Evolutionary conservation across 306 rosid species (phyloP).

Genomic region (Nissolia schottii): DNA sequence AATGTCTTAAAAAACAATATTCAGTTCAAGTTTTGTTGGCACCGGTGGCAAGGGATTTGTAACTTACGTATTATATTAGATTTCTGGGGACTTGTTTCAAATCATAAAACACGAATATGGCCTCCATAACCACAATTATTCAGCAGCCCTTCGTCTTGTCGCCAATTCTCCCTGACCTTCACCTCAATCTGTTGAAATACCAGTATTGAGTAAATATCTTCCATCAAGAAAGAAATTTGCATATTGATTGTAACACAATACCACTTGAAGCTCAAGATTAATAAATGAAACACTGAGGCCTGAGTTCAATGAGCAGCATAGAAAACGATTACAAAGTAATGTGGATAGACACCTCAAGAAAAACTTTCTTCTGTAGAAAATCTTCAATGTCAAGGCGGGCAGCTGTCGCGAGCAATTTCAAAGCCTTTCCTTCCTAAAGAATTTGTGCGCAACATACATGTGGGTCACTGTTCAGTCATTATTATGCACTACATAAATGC

Average conservation of each 20-base stretch:
- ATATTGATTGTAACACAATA: not conserved
- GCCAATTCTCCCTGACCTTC: slow-evolving; percentile 89
- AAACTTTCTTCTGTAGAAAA: slow-evolving; percentile 91
- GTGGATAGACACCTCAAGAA: slow-evolving; percentile 59
- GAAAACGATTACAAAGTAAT: not conserved
- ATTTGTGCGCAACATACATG: slow-evolving; percentile 19
- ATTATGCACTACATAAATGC: not conserved
- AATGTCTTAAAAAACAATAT: slow-evolving; percentile 13
- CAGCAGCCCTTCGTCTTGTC: slow-evolving; percentile 84
- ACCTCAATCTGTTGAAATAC: slow-evolving; percentile 74
- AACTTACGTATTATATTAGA: slow-evolving; percentile 17
- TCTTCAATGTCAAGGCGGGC: slow-evolving; percentile 86
- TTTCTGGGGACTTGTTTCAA: not conserved
- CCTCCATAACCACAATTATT: slow-evolving; percentile 87
- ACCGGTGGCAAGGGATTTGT: not conserved
- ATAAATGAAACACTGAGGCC: not conserved
- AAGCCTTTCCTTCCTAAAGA: slow-evolving; percentile 85
- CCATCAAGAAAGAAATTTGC: not conserved
- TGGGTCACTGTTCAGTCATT: not conserved
- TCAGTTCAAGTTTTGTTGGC: not conserved
- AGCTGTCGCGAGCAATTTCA: slow-evolving; percentile 91
- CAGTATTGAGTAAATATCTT: slow-evolving; percentile 16
- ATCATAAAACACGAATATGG: slow-evolving; percentile 56
- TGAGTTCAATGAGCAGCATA: not conserved
- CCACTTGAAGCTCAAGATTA: slow-evolving; percentile 6